Evolutionary conservation across 2,329 filamentous ascomycete species (phyloP).

Genomic region (Aspergillus awamori): DNA sequence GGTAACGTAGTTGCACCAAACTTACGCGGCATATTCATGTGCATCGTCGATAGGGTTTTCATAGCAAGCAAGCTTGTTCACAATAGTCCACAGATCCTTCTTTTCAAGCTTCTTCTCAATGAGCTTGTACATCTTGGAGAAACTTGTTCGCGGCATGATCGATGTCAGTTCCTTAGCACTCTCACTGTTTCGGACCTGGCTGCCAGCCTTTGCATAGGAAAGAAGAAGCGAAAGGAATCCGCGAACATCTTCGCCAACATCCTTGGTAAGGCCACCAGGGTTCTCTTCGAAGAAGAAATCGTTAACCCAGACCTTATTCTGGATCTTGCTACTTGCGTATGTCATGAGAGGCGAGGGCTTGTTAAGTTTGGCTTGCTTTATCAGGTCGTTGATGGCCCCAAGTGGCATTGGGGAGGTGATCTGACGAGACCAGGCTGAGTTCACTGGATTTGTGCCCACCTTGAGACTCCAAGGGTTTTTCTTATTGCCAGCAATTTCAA

Average conservation of each 20-base stretch:
- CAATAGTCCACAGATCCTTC: background rate
- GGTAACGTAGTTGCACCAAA: background rate
- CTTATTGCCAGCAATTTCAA: background rate
- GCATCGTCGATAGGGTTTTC: background rate
- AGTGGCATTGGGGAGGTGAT: background rate
- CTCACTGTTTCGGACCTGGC: background rate
- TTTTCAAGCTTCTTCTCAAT: background rate
- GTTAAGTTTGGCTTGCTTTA: background rate
- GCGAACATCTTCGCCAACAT: background rate
- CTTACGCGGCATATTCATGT: background rate
- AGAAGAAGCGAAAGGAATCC: background rate
- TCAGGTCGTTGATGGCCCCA: background rate
- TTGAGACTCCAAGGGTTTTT: background rate
- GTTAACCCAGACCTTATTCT: background rate
- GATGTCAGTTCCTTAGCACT: background rate
- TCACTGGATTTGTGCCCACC: background rate
- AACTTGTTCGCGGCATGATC: background rate
- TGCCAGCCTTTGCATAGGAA: background rate
- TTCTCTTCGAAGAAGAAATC: background rate
- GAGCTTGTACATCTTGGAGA: background rate
- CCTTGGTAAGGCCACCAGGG: background rate
- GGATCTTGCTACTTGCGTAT: background rate
- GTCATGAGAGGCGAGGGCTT: background rate
- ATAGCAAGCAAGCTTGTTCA: background rate
- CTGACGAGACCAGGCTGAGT: background rate